These are phyloP conservation scores for Fusarium siculi DNA, from an alignment of 2,329 filamentous ascomycete genomes.

Conservation along the genomic window DNA sequence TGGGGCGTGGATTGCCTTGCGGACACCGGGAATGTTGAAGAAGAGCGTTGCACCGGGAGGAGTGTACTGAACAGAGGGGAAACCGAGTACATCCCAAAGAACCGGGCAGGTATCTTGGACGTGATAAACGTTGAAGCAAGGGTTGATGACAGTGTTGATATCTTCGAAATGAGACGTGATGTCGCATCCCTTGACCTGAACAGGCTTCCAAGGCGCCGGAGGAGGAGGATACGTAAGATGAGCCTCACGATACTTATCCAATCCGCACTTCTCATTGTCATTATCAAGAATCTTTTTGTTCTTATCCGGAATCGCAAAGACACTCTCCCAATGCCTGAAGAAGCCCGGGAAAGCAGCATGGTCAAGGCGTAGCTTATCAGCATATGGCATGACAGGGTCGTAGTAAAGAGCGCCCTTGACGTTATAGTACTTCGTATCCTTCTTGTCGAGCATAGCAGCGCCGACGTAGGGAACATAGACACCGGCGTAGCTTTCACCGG, in stretches of 20 bases:
- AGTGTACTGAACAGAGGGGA: background rate
- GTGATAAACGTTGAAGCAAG: conserved; percentile 17
- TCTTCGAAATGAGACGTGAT: conserved; percentile 16
- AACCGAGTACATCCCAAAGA: background rate
- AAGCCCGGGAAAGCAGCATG: conserved; percentile 12
- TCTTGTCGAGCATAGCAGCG: conserved; percentile 12
- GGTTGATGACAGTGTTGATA: conserved; percentile 5
- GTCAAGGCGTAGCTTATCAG: background rate
- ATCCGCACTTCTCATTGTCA: conserved; percentile 14
- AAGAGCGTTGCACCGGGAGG: background rate
- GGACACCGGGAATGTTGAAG: conserved; percentile 7
- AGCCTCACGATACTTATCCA: conserved; percentile 15
- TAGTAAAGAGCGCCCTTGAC: conserved; percentile 19
- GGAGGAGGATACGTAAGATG: conserved; percentile 15
- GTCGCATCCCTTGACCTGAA: conserved; percentile 12
- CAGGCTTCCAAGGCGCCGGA: background rate
- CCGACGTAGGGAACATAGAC: conserved; percentile 18
- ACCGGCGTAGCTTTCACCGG: conserved; percentile 12
- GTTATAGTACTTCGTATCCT: conserved; percentile 6
- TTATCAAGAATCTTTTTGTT: conserved; percentile 22
- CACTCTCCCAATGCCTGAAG: conserved; percentile 17
- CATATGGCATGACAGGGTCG: conserved; percentile 19
- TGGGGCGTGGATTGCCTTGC: conserved; percentile 13
- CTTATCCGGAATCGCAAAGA: conserved; percentile 17
- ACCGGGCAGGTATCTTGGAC: conserved; percentile 8